These are phyloP conservation scores for Malassezia pachydermatis DNA, from an alignment of 1,284 basidiomycete species.

Conservation along the genomic window DNA sequence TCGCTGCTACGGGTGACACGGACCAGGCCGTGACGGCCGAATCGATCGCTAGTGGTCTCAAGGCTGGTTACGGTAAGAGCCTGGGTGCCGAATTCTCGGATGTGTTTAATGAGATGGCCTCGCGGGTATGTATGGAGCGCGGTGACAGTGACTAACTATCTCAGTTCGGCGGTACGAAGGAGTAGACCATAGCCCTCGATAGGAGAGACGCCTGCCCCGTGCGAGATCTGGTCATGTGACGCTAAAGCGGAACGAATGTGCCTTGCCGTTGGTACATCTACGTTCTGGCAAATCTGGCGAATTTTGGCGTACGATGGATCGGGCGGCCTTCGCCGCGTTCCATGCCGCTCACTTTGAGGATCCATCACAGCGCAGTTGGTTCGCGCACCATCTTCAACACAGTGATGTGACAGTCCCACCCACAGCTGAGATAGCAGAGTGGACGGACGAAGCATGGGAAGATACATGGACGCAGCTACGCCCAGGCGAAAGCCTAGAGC, in stretches of 20 bases:
- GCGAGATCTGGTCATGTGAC: too few species aligned
- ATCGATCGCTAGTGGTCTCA: slow-evolving; percentile 28
- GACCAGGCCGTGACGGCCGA: slow-evolving; percentile 35
- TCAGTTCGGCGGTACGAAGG: background rate
- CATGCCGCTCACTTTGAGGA: slow-evolving; percentile 15
- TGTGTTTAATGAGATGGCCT: slow-evolving; percentile 1
- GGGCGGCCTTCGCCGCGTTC: slow-evolving; percentile 2
- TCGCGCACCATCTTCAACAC: background rate
- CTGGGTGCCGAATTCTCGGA: slow-evolving; percentile 24
- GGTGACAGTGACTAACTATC: too few species aligned
- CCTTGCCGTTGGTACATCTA: background rate
- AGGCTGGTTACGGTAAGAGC: slow-evolving; percentile 39
- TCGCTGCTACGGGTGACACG: slow-evolving; percentile 34
- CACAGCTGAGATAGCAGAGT: background rate
- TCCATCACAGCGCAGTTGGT: slow-evolving; percentile 9
- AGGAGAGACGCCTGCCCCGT: too few species aligned
- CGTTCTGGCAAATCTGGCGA: background rate
- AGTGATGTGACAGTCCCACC: background rate
- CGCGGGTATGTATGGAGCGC: background rate
- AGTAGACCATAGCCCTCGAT: background rate
- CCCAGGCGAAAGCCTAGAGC: slow-evolving; percentile 3
- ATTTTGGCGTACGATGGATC: background rate
- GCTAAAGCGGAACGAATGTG: too few species aligned
- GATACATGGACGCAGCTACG: slow-evolving; percentile 9
- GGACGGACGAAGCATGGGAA: slow-evolving; percentile 4